Base-by-base conservation (phyloP, 345 rosid genomes). In the Populus pruinosa region DNA sequence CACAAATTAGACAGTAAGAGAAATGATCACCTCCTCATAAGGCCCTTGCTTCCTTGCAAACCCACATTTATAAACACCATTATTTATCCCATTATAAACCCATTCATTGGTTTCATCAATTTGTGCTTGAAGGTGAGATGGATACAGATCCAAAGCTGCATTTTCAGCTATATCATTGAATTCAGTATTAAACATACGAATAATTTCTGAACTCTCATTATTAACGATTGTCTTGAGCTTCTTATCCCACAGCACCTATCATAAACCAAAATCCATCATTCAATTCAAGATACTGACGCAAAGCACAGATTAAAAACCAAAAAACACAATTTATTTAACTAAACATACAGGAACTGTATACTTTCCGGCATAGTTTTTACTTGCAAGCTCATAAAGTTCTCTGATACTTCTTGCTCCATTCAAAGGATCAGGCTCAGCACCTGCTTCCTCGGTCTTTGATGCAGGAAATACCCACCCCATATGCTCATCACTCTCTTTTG, bases 381-480 rank as follows among this genome's bases (percentile, higher is more conserved):
- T 89, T 62, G 98, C 97, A 72, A 93, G 89, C 81, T 91, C 97
- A 36, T 93, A 95, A 44, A 95, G 89, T 36, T 87, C 92, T 80
- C 98, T 89, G 72, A 89, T 79, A 78, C 86, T 95, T 78, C 93
- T 89, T 70, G 91, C 92, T 39, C 93, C 96, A 83, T 90, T 90
- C 35, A 91, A 82, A 80, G 86, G 80, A 80, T 93, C 93, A 17
- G 90, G 91, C 38, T 84, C 93, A 83, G 99, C 95, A 83, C 90
- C 99, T 16, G 83, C 85, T 71, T 91, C 93, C 83, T 94, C 96
- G 0, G 87, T 76, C 25, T 82, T 78, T 14, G 89, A 83, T 55
- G 83, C 74, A 21, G 95, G 90, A 70, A 95, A 95, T 43, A 95
- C 88, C 98, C 99, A 95, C 76, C 99, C 96, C 89, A 87, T 90